Evolutionary conservation across 495 filamentous ascomycete genomes (phyloP).

Genomic region (Penicillium canariense): DNA sequence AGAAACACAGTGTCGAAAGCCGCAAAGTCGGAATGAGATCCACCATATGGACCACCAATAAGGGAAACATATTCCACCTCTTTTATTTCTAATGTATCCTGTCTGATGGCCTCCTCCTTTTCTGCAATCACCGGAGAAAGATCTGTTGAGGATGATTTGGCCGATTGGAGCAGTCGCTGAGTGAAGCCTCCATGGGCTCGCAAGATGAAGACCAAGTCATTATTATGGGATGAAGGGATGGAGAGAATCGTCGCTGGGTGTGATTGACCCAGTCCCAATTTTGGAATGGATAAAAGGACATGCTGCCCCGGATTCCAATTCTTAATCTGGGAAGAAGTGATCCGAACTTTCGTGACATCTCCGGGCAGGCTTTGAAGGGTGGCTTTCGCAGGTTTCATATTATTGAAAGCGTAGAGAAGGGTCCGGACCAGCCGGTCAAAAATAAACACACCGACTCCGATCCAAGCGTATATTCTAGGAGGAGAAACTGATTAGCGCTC

Average conservation of each 20-base stretch:
- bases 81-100: background rate
- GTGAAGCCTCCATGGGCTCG: constrained; percentile 12
- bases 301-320: constrained; percentile 12
- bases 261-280: constrained; percentile 12
- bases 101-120: background rate
- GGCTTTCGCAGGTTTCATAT: background rate
- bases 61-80: background rate
- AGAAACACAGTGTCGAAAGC: constrained; percentile 13
- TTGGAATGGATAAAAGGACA: constrained; percentile 10
- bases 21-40: constrained; percentile 7
- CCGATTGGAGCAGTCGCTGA: constrained; percentile 2
- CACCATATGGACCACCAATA: constrained; percentile 8
- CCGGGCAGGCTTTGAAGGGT: background rate
- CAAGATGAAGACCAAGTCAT: constrained; percentile 15
- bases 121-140: too few relatives aligned
- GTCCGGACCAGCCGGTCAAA: constrained; percentile 8
- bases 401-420: constrained; percentile 1
- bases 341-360: constrained; percentile 10
- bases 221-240: constrained; percentile 10
- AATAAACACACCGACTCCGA: constrained; percentile 8
- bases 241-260: constrained; percentile 17
- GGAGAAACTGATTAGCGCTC: too few relatives aligned
- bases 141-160: constrained; percentile 4
- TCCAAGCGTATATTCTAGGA: constrained; percentile 11
- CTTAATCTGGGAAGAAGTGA: constrained; percentile 6